phyloP scores from a whole-genome alignment of 108 stramenopile genomes.

The Stephanodiscus triporus region DNA sequence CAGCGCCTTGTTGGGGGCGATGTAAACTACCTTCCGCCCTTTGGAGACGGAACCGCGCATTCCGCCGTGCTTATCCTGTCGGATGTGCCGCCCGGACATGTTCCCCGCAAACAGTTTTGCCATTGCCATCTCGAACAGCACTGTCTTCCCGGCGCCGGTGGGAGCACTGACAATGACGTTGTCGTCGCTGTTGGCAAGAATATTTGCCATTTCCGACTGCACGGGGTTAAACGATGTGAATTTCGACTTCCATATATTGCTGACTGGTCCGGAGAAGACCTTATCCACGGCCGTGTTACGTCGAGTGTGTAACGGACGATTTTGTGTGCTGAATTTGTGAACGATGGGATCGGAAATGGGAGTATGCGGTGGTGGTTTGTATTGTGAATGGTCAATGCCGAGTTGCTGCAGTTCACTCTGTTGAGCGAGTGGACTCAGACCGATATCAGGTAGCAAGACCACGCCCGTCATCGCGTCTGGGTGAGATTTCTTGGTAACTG shows the following conservation, averaged over 20 bases:
- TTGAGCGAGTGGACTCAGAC: conserved; percentile 11
- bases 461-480: not conserved
- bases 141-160: conserved; percentile 98
- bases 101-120: conserved; percentile 64
- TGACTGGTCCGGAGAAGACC: conserved; percentile 61
- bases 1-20: conserved; percentile 94
- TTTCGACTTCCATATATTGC: conserved; percentile 61
- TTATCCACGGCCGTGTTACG: conserved; percentile 44
- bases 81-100: conserved; percentile 18
- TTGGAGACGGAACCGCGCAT: conserved; percentile 45
- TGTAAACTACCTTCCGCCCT: conserved; percentile 84
- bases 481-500: not conserved
- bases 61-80: conserved; percentile 41
- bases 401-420: conserved; percentile 29
- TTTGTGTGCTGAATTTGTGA: conserved; percentile 51
- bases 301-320: conserved; percentile 57
- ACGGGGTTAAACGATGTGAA: conserved; percentile 77
- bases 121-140: conserved; percentile 95
- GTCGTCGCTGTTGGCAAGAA: conserved; percentile 69
- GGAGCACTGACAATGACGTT: conserved; percentile 97
- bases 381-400: conserved; percentile 31
- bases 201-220: conserved; percentile 72
- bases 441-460: conserved; percentile 18
- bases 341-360: conserved; percentile 50
- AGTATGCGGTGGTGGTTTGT: conserved; percentile 30